Base-by-base conservation (phyloP, 2,329 filamentous ascomycete genomes). In the Ophiognomonia clavigignenti-juglandacearum region DNA sequence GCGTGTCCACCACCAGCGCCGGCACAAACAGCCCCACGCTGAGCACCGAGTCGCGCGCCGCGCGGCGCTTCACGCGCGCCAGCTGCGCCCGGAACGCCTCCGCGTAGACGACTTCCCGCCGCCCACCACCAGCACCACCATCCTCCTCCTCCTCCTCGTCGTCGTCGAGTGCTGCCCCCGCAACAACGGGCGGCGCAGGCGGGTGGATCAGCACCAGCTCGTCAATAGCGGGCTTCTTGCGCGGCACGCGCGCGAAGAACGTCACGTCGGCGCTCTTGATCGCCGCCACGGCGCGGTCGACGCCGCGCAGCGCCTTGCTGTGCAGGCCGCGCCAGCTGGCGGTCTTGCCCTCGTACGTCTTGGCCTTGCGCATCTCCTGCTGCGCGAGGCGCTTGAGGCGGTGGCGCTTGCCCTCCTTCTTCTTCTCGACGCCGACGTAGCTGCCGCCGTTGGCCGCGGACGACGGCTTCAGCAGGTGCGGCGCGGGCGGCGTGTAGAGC, bases 401-500 rank as follows among this genome's bases (percentile, higher is more conserved):
- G 45, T 47, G 45, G 11, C 45, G 38, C n/a, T 37, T 42, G 23
- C 39, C 38, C 19, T 47, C 45, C n/a, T 42, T 47, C 20, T 9
- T 24, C 13, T 32, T 34, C 27, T 10, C 4, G 27, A 22, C 4
- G 29, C 24, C 29, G 0, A n/a, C n/a, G n/a, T n/a, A n/a, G n/a
- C n/a, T n/a, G n/a, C n/a, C n/a, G n/a, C n/a, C n/a, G n/a, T n/a
- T n/a, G n/a, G n/a, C n/a, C n/a, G n/a, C n/a, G n/a, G n/a, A n/a
- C n/a, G n/a, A n/a, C n/a, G 39, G 45, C 24, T 47, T 47, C 16
- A 47, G 45, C 6, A 47, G 45, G n/a, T 47, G 27, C 2, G 45
- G 45, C 2, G 45, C 45, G 3, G 45, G 45, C 2, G 45, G 45
- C 9, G 45, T 47, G 39, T 47, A 47, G 31, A 47, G 32, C 45